Percentiles rank a stretch among this genome's conserved stretches.
Conservation (phyloP, 768 basidiomycete genomes). For the Glaciozyma antarctica region DNA sequence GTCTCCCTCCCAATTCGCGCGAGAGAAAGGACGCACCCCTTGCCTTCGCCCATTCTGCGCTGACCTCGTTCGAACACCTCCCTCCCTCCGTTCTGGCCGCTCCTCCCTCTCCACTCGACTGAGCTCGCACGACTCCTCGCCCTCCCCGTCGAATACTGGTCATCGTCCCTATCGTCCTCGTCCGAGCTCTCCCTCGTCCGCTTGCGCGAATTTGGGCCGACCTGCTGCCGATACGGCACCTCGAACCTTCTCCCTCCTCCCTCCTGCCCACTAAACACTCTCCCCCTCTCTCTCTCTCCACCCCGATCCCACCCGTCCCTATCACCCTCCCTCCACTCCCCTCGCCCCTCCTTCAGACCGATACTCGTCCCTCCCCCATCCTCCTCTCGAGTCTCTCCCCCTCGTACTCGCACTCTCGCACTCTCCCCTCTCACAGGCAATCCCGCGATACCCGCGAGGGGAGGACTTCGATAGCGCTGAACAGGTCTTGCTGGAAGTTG, state of each 20-base stretch:
- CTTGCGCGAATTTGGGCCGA: neutral
- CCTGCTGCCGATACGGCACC: neutral
- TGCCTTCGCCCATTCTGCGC: neutral
- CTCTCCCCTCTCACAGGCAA: neutral
- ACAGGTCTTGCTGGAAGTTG: constrained; percentile 1
- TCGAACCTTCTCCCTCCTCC: neutral
- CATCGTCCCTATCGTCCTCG: neutral
- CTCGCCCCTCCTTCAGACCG: neutral
- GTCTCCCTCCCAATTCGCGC: neutral
- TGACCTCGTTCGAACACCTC: neutral
- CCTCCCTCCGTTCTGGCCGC: neutral
- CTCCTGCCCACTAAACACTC: neutral
- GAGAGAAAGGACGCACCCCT: neutral
- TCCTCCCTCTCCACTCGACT: neutral
- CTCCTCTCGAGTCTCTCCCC: neutral
- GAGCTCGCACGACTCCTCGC: neutral
- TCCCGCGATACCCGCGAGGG: neutral
- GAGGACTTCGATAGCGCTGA: neutral
- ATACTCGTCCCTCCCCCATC: too few species aligned
- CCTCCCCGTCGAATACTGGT: neutral
- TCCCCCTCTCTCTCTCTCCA: neutral
- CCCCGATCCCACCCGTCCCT: neutral
- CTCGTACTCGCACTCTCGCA: neutral
- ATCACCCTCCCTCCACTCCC: neutral
- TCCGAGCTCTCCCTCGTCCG: constrained; percentile 6